A percentile compares a stretch with the other conserved stretches of the same genome.
phyloP scores from a whole-genome alignment of 306 rosid species.

The Trifolium repens region DNA sequence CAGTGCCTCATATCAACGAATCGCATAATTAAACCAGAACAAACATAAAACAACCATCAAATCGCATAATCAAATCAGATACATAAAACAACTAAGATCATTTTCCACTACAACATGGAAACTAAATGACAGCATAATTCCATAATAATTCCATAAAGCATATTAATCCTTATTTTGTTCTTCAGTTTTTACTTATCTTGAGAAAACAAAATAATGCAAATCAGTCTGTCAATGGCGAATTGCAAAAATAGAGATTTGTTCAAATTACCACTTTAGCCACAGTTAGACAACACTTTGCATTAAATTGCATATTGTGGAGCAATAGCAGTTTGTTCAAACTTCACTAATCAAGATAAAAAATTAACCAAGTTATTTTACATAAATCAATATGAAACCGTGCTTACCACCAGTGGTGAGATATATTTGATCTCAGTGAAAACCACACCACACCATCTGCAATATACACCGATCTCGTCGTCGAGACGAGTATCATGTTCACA shows the following conservation, averaged over 20 bases:
- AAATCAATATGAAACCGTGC: slow-evolving; percentile 18
- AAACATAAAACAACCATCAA: not conserved
- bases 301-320: not conserved
- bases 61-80: not conserved
- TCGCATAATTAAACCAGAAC: not conserved
- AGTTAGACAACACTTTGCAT: not conserved
- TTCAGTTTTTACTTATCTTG: not conserved
- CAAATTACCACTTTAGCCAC: not conserved
- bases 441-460: slow-evolving; percentile 37
- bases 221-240: not conserved
- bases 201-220: not conserved
- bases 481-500: slow-evolving; percentile 36
- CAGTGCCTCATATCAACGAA: not conserved
- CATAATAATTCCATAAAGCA: not conserved
- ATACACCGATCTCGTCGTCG: slow-evolving; percentile 44
- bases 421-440: slow-evolving; percentile 23
- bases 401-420: slow-evolving; percentile 42
- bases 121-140: not conserved
- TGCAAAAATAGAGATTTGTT: not conserved
- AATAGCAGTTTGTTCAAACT: not conserved
- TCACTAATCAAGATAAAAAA: not conserved
- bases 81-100: not conserved
- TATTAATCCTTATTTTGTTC: not conserved
- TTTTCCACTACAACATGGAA: not conserved
- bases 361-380: not conserved